Evolutionary conservation across 2,329 filamentous ascomycete genomes (phyloP), one percentile per base, ranked within the genome.

Genomic region (Colletotrichum paranaense): DNA sequence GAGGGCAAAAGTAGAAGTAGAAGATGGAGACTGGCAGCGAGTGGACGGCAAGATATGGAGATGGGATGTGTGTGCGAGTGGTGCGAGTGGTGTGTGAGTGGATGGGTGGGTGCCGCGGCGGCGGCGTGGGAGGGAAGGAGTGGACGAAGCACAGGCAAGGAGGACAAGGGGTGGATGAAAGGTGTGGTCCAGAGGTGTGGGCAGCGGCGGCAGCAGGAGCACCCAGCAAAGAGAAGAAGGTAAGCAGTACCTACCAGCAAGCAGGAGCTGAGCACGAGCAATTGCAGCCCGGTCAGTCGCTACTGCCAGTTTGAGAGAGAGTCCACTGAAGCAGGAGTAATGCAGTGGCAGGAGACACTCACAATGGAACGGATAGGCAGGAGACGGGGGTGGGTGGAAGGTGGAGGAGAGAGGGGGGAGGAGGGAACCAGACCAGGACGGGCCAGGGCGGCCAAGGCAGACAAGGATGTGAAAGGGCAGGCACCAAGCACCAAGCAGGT

Each of bases 1-100:
- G 78, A 78, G 38, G 38, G 70, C 75, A 78, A 79, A 76, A 77
- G 78, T 75, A 76, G 74, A 67, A 78, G 80, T 78, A 79, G 78
- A 76, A 81, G 78, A 80, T 78, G 80, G 79, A 78, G 77, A 76
- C 62, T n/a, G 55, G 52, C 62, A 73, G 72, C 68, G 58, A 74
- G 57, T 74, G 72, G 68, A 74, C 68, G 72, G 78, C 75, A 79
- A 49, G 67, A 73, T 73, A 71, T 77, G 67, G 78, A 81, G 77
- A 81, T 78, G 79, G 78, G 77, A 70, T 26, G 58, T 62, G 58
- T 62, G 59, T 75, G 76, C 4, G 42, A n/a, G 42, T 49, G 38
- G 38, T 35, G 32, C 32, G 32, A 12, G 32, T 35, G 78, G 78
- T 78, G 28, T 78, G 80, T 76, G 52, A 6, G 59, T 65, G 67